A percentile compares a stretch with the other conserved stretches of the same genome.
These are phyloP conservation scores for Radiomyces spectabilis DNA, from an alignment of 192 early-diverging fungal genomes.

Conservation along the genomic window DNA sequence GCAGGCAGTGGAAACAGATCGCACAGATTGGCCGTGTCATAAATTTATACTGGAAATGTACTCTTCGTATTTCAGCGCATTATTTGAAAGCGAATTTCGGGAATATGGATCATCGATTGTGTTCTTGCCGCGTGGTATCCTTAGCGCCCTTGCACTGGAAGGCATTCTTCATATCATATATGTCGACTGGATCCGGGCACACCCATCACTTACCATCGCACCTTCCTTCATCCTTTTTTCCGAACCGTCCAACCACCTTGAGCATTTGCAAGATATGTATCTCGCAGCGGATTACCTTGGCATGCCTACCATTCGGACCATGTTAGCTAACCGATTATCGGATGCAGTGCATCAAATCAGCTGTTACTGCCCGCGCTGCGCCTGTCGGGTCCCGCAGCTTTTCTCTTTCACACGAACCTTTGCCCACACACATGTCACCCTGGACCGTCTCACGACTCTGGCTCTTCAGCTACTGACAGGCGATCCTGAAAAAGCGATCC, in stretches of 20 bases:
- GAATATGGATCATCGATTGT: conserved; percentile 9
- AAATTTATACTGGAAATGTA: background rate
- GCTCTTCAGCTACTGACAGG: conserved; percentile 12
- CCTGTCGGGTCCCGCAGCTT: too few species aligned
- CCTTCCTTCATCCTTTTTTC: too few species aligned
- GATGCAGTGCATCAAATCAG: too few species aligned
- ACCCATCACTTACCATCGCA: background rate
- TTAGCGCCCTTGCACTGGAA: background rate
- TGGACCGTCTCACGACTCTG: too few species aligned
- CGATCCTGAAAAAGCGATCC: conserved; percentile 21
- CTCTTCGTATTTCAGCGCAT: conserved; percentile 23
- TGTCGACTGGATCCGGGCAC: background rate
- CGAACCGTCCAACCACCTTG: too few species aligned
- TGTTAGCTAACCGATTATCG: too few species aligned
- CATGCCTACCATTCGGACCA: too few species aligned
- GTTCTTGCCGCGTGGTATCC: conserved; percentile 2
- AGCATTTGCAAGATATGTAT: conserved; percentile 8
- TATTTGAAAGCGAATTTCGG: conserved; percentile 16
- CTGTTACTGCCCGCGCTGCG: too few species aligned
- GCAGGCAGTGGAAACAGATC: background rate
- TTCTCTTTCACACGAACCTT: too few species aligned
- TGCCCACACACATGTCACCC: too few species aligned
- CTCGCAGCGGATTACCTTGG: conserved; percentile 21
- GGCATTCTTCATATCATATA: conserved; percentile 17
- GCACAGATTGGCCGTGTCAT: conserved; percentile 11